phyloP scores from a whole-genome alignment of 2,329 filamentous ascomycete genomes.

The Apiospora kogelbergensis region DNA sequence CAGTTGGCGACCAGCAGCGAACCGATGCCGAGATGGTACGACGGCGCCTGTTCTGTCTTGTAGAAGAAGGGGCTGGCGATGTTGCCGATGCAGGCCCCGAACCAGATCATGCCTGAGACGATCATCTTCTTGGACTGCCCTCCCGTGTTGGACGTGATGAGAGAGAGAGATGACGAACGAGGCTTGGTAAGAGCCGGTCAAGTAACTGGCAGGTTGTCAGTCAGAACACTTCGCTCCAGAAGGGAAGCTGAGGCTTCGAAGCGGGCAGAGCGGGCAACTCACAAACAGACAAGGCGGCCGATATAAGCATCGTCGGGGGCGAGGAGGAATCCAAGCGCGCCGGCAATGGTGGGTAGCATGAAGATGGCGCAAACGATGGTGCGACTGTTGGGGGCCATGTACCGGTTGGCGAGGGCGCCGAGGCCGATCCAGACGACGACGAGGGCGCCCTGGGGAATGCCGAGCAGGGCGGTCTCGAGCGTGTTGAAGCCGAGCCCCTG shows the following conservation, averaged over 20 bases:
- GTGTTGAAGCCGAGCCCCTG: constrained; percentile 45
- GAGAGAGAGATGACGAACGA: constrained; percentile 55
- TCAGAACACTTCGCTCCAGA: background rate
- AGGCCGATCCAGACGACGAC: constrained; percentile 52
- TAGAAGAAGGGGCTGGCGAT: constrained; percentile 48
- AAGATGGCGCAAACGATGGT: constrained; percentile 54
- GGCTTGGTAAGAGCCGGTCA: constrained; percentile 47
- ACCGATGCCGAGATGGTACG: constrained; percentile 49
- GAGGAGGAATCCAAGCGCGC: constrained; percentile 51
- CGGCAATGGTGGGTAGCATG: constrained; percentile 50
- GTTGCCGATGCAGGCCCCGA: constrained; percentile 47
- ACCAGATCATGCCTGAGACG: constrained; percentile 45
- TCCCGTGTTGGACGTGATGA: constrained; percentile 47
- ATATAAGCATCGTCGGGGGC: constrained; percentile 39
- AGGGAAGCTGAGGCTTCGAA: background rate
- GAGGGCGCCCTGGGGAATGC: constrained; percentile 55
- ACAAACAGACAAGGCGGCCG: constrained; percentile 49
- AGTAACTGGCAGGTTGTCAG: constrained; percentile 37
- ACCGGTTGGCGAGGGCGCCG: constrained; percentile 49
- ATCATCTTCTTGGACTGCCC: constrained; percentile 49
- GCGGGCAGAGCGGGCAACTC: constrained; percentile 17
- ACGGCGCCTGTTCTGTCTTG: constrained; percentile 41
- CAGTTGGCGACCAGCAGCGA: constrained; percentile 50
- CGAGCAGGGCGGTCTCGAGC: constrained; percentile 48
- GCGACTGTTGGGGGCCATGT: constrained; percentile 47